phyloP scores from a whole-genome alignment of 805 yeast genomes.

The Torulaspora franciscae region DNA sequence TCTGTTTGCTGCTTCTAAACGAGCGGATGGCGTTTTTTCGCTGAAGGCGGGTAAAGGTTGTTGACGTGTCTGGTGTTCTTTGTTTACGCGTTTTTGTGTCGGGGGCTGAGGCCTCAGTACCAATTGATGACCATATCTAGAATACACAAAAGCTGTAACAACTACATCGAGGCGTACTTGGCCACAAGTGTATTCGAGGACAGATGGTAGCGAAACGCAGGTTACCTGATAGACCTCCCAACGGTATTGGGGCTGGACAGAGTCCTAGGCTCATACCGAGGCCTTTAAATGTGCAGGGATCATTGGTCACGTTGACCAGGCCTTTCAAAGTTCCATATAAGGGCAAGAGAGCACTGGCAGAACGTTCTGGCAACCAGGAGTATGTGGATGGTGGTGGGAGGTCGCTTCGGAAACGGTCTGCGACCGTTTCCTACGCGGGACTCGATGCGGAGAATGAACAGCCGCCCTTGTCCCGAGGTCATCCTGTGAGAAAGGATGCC shows the following conservation, averaged over 20 bases:
- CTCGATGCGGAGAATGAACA: slow-evolving; percentile 23
- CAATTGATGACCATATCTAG: neutral
- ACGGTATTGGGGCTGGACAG: slow-evolving; percentile 63
- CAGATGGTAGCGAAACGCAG: slow-evolving; percentile 35
- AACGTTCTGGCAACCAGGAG: neutral
- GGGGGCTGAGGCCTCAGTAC: neutral
- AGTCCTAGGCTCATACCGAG: slow-evolving; percentile 55
- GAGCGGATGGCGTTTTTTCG: neutral
- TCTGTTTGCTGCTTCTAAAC: neutral
- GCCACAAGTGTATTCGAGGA: neutral
- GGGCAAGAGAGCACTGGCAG: neutral
- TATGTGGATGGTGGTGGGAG: slow-evolving; percentile 12
- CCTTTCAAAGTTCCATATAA: slow-evolving; percentile 68
- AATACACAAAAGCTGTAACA: neutral
- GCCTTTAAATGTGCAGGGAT: slow-evolving; percentile 50
- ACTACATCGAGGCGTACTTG: too few species aligned
- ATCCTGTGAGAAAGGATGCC: slow-evolving; percentile 46
- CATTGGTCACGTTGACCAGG: slow-evolving; percentile 48
- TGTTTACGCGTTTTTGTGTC: neutral
- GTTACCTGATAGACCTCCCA: slow-evolving; percentile 42
- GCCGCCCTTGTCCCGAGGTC: slow-evolving; percentile 27
- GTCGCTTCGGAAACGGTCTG: slow-evolving; percentile 29
- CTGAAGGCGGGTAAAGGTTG: neutral
- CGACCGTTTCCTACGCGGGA: slow-evolving; percentile 39
- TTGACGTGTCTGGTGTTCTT: too few species aligned